Conservation (phyloP, 2,329 filamentous ascomycete species). For the Colletotrichum simmondsii region DNA sequence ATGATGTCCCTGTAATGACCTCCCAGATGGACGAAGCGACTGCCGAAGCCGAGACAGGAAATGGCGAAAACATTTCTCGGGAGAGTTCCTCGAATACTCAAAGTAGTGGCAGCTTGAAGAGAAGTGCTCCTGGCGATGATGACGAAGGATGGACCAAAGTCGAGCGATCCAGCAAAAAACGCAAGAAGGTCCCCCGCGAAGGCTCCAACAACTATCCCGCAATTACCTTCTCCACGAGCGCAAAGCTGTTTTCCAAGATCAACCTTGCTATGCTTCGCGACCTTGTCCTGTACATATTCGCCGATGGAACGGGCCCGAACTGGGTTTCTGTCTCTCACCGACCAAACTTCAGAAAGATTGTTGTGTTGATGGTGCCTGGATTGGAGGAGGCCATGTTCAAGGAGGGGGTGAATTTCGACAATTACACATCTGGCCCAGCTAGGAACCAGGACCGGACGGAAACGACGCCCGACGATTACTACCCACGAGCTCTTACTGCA, state of each 20-base stretch:
- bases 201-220: conserved; percentile 68
- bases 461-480: conserved; percentile 69
- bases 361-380: conserved; percentile 91
- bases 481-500: conserved; percentile 63
- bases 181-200: conserved; percentile 69
- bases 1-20: neutral
- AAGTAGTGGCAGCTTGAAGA: conserved; percentile 58
- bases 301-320: conserved; percentile 72
- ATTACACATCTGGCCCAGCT: conserved; percentile 48
- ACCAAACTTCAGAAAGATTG: conserved; percentile 79
- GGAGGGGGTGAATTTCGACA: conserved; percentile 61
- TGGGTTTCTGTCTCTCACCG: conserved; percentile 74
- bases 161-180: conserved; percentile 65
- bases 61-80: neutral
- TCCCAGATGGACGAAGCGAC: neutral
- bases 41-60: neutral
- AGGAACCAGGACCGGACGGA: conserved; percentile 40
- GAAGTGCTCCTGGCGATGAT: conserved; percentile 53
- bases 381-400: conserved; percentile 92
- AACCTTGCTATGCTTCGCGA: conserved; percentile 72
- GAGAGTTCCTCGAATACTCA: conserved; percentile 36
- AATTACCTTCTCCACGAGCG: conserved; percentile 67
- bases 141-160: conserved; percentile 66
- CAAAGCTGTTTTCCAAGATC: conserved; percentile 70
- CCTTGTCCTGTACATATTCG: conserved; percentile 73